Evolutionary conservation across 345 rosid genomes (phyloP).

Genomic region (Psidium guajava): DNA sequence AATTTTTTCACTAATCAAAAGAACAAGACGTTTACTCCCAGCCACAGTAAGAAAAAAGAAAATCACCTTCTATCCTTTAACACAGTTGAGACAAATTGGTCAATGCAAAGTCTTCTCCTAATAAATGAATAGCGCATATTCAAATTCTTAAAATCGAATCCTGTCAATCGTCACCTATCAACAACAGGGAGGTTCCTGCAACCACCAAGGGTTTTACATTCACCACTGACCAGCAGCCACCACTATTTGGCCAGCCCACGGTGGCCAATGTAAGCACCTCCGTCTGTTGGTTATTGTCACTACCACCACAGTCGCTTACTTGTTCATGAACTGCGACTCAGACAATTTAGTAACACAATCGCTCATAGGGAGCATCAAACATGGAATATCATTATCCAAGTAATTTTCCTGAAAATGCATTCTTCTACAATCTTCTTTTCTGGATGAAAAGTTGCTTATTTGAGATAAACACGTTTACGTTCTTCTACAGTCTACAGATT

Average conservation of each 20-base stretch:
- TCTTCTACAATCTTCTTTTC: background rate
- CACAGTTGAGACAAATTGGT: background rate
- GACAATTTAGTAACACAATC: background rate
- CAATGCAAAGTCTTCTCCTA: background rate
- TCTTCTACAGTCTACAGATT: background rate
- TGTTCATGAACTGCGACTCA: background rate
- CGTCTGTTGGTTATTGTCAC: background rate
- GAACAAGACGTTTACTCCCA: background rate
- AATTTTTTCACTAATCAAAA: background rate
- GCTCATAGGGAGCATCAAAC: background rate
- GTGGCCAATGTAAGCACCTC: background rate
- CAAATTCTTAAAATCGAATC: background rate
- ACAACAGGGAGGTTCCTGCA: background rate
- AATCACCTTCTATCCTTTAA: background rate
- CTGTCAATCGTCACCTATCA: background rate
- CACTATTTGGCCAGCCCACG: background rate
- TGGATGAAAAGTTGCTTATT: background rate
- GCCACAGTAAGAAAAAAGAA: background rate
- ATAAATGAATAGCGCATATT: background rate
- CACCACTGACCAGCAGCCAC: background rate
- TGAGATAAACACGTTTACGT: background rate
- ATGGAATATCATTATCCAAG: background rate
- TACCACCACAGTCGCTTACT: background rate
- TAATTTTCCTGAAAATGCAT: background rate
- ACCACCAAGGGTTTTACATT: background rate